Percentiles rank a stretch among this genome's conserved stretches.
Conservation (phyloP, 73 alveolate genomes). For the Paramecium caudatum region DNA sequence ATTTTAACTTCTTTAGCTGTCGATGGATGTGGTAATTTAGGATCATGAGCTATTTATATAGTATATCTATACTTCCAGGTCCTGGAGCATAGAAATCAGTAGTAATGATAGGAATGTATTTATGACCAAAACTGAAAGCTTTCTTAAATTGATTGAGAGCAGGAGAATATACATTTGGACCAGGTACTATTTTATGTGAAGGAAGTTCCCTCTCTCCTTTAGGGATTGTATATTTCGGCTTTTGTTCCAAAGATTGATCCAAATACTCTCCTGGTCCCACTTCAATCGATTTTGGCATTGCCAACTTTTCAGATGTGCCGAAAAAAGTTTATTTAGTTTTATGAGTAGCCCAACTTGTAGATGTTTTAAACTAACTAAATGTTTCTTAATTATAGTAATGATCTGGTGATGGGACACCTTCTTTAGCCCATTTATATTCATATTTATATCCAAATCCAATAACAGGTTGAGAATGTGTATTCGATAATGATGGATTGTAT, state of each 20-base stretch:
- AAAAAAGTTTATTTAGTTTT: slow-evolving; percentile 19
- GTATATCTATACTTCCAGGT: slow-evolving; percentile 21
- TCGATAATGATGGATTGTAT: slow-evolving; percentile 15
- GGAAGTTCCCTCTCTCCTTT: slow-evolving; percentile 31
- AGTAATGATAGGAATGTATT: not conserved
- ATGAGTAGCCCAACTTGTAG: slow-evolving; percentile 17
- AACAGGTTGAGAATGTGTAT: slow-evolving; percentile 23
- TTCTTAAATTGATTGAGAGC: not conserved
- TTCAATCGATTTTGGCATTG: slow-evolving; percentile 50
- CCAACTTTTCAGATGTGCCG: slow-evolving; percentile 21
- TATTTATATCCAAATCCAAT: slow-evolving; percentile 47
- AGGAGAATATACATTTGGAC: slow-evolving; percentile 20
- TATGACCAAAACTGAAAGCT: slow-evolving; percentile 45
- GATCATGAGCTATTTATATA: slow-evolving; percentile 33
- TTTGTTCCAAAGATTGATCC: not conserved
- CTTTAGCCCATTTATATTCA: slow-evolving; percentile 49
- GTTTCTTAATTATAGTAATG: slow-evolving; percentile 28
- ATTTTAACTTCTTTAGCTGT: slow-evolving; percentile 50
- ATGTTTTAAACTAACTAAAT: not conserved
- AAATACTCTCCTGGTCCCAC: slow-evolving; percentile 62
- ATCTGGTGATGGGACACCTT: slow-evolving; percentile 57
- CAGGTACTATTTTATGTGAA: not conserved
- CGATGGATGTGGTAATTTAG: slow-evolving; percentile 45
- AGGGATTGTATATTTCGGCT: slow-evolving; percentile 10
- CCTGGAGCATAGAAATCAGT: slow-evolving; percentile 50